These are phyloP conservation scores for Apiotrichum mycotoxinovorans DNA, from an alignment of 1,284 basidiomycete genomes.

Conservation along the genomic window DNA sequence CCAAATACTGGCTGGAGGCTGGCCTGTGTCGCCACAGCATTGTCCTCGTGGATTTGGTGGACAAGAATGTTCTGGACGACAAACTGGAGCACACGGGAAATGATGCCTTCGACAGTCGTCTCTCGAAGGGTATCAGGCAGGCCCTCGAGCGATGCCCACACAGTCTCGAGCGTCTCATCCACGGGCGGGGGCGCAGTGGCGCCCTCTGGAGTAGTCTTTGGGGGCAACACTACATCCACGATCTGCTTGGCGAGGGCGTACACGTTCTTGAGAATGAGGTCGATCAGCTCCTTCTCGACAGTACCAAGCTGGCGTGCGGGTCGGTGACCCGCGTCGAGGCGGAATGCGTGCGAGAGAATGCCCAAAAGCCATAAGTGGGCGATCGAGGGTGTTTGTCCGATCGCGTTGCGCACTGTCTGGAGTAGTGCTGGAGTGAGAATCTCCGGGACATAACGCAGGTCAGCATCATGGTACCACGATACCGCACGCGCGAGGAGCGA, in stretches of 20 bases:
- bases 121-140: conserved; percentile 9
- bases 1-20: background rate
- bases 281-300: conserved; percentile 7
- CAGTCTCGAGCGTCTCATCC: background rate
- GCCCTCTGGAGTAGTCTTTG: background rate
- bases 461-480: conserved; percentile 11
- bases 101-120: conserved; percentile 3
- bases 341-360: conserved; percentile 6
- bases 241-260: conserved; percentile 5
- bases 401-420: background rate
- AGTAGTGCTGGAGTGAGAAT: conserved; percentile 6
- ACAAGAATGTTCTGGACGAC: conserved; percentile 10
- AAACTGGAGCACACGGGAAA: conserved; percentile 10
- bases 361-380: conserved; percentile 10
- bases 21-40: background rate
- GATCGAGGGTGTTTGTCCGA: conserved; percentile 1
- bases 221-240: background rate
- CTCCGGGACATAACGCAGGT: conserved; percentile 12
- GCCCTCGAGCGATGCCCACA: conserved; percentile 9
- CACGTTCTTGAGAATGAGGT: conserved; percentile 6
- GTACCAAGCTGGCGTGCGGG: conserved; percentile 8
- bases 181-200: background rate
- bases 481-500: conserved; percentile 11
- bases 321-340: conserved; percentile 4
- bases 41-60: conserved; percentile 4